Conservation (phyloP, 441 rosid genomes). For the Adansonia madagascariensis region DNA sequence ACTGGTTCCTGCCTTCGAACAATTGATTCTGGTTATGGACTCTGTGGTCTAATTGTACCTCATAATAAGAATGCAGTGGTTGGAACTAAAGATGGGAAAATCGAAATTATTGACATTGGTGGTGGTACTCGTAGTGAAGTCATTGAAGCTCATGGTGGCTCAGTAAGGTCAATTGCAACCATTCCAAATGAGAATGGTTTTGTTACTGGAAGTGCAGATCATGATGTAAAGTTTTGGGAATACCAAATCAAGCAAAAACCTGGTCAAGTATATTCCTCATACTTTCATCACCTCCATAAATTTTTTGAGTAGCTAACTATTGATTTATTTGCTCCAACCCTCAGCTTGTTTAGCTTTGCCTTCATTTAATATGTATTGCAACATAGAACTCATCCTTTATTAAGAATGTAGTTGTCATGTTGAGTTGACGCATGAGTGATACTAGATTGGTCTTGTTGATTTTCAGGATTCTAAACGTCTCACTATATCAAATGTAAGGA, state of each 20-base stretch:
- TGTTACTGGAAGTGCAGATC: constrained; percentile 96
- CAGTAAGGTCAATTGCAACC: constrained; percentile 68
- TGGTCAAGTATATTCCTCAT: constrained; percentile 59
- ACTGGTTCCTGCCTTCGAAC: constrained; percentile 94
- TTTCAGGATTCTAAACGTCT: constrained; percentile 74
- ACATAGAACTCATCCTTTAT: background rate
- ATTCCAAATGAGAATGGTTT: constrained; percentile 83
- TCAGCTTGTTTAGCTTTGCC: constrained; percentile 2
- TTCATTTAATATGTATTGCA: background rate
- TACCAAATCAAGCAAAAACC: constrained; percentile 68
- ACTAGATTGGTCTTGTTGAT: constrained; percentile 28
- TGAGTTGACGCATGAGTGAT: constrained; percentile 27
- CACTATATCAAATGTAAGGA: constrained; percentile 62
- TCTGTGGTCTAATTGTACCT: constrained; percentile 90
- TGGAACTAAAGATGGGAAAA: constrained; percentile 83
- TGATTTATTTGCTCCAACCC: background rate
- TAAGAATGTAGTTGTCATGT: background rate
- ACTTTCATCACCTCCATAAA: constrained; percentile 17
- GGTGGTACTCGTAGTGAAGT: constrained; percentile 75
- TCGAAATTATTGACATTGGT: constrained; percentile 86
- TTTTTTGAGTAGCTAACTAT: background rate
- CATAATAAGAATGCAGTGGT: constrained; percentile 79
- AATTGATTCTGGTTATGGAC: constrained; percentile 86
- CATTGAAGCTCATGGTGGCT: constrained; percentile 90
- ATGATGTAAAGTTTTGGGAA: constrained; percentile 93